These are phyloP conservation scores for Mimosa bimucronata DNA, from an alignment of 306 rosid genomes.

Conservation along the genomic window DNA sequence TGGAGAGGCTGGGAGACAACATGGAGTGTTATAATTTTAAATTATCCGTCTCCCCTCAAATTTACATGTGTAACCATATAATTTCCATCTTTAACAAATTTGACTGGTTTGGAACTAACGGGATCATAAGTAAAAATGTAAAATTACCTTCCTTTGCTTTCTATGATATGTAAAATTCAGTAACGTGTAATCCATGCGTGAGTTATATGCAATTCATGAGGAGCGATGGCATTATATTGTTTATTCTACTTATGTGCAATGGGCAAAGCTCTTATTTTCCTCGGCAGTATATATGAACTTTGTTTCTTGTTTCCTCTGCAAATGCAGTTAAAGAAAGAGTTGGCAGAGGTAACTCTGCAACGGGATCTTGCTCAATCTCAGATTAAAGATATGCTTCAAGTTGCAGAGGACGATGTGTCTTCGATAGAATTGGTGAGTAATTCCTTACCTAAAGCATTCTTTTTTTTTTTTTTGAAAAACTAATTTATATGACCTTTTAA, in stretches of 20 bases:
- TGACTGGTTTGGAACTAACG: not conserved
- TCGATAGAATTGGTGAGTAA: slow-evolving; percentile 53
- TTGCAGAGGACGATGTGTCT: slow-evolving; percentile 57
- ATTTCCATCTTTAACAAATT: not conserved
- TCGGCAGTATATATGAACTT: slow-evolving; percentile 18
- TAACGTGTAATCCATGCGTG: slow-evolving; percentile 9
- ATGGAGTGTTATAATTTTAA: not conserved
- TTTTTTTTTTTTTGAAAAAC: not conserved
- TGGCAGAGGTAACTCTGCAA: slow-evolving; percentile 62
- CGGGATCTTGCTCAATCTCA: slow-evolving; percentile 75
- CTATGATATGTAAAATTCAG: not conserved
- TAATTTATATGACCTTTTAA: slow-evolving; percentile 1
- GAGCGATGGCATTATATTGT: slow-evolving; percentile 10
- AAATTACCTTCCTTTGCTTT: not conserved
- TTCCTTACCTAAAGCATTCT: slow-evolving; percentile 26
- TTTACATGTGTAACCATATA: not conserved
- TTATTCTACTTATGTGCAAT: not conserved
- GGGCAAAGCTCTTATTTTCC: slow-evolving; percentile 22
- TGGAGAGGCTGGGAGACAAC: not conserved
- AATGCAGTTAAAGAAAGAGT: slow-evolving; percentile 83
- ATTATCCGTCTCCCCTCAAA: not conserved
- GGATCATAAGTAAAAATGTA: not conserved
- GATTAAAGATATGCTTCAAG: slow-evolving; percentile 72
- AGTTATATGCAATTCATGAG: not conserved
- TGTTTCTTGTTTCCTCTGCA: slow-evolving; percentile 21